Percentiles rank a stretch among this genome's conserved stretches.
Evolutionary conservation across 129 eudicot species (phyloP).

Genomic region (Pulicaria dysenterica): DNA sequence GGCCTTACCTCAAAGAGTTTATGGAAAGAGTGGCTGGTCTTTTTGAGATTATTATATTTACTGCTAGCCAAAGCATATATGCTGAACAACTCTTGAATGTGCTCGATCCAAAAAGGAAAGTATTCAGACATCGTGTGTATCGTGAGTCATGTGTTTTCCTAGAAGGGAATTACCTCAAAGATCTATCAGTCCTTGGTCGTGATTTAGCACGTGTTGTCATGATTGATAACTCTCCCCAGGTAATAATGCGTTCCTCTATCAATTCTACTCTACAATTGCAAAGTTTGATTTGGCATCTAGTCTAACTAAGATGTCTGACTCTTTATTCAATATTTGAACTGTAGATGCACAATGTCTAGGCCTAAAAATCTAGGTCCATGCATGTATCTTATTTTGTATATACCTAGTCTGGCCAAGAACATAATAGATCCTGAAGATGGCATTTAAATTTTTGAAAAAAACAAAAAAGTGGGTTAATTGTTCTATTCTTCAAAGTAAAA

Average conservation of each 20-base stretch:
- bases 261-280: neutral
- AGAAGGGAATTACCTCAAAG: conserved; percentile 94
- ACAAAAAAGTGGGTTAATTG: too few species aligned
- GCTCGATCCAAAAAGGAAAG: conserved; percentile 87
- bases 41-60: conserved; percentile 94
- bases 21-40: conserved; percentile 83
- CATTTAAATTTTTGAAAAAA: too few species aligned
- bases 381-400: too few species aligned
- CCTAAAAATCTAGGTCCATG: too few species aligned
- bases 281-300: neutral
- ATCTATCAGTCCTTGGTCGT: conserved; percentile 95
- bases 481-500: too few species aligned
- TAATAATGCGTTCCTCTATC: conserved; percentile 16
- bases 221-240: conserved; percentile 99
- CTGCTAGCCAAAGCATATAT: conserved; percentile 98
- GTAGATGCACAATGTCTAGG: too few species aligned
- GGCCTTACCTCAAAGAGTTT: conserved; percentile 82
- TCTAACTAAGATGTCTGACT: neutral
- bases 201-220: conserved; percentile 88
- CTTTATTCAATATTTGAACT: too few species aligned
- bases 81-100: conserved; percentile 95
- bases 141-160: conserved; percentile 92
- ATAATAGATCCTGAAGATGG: too few species aligned
- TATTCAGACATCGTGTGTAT: conserved; percentile 91
- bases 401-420: too few species aligned